Base-by-base conservation (phyloP, 257 asterid species). In the Fraxinus americana region DNA sequence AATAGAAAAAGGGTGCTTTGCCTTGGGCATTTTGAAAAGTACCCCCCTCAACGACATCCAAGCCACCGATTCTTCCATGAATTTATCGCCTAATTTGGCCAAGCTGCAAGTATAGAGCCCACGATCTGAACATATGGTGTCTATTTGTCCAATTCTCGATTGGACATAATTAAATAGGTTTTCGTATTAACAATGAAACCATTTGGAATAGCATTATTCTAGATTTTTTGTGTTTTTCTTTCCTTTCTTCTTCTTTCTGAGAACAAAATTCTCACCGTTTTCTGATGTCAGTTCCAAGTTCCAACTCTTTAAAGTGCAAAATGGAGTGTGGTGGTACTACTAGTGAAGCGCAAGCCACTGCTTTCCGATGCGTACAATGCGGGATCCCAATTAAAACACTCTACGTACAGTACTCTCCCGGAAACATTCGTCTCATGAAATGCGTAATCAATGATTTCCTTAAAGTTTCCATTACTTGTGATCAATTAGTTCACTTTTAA, bases 371-470 rank as follows among this genome's bases (percentile, higher is more conserved):
- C 34, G 90, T 90, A 80, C 86, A 84, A 79, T 93, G 98, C 80
- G 94, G 94, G 17, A 87, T 78, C 71, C 87, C 93, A 3, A 78
- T 88, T 54, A 82, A 86, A 68, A 82, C 90, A 52, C 97, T 93
- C 35, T 93, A 85, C 89, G 88, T 91, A 68, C 96, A 90, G 84
- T 93, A 93, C 80, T 93, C 97, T 39, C 97, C 97, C 0, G 98
- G 98, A 79, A 93, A 93, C 59, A 93, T 93, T 80, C 98, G 98
- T 43, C 96, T 94, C 84, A 86, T 89, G 88, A 90, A 87, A 94
- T 94, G 97, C 21, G 97, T 94, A 89, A 77, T 66, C 52, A 61
- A 11, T 77, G 66, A 5, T 11, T 76, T 41, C 25, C 72, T 41
- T 67, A 23, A 19, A 8, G 69, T 34, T 69, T 38, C 34, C 23